These are phyloP conservation scores for Nannizziopsis barbatae DNA, from an alignment of 2,329 filamentous ascomycete genomes.

Conservation along the genomic window DNA sequence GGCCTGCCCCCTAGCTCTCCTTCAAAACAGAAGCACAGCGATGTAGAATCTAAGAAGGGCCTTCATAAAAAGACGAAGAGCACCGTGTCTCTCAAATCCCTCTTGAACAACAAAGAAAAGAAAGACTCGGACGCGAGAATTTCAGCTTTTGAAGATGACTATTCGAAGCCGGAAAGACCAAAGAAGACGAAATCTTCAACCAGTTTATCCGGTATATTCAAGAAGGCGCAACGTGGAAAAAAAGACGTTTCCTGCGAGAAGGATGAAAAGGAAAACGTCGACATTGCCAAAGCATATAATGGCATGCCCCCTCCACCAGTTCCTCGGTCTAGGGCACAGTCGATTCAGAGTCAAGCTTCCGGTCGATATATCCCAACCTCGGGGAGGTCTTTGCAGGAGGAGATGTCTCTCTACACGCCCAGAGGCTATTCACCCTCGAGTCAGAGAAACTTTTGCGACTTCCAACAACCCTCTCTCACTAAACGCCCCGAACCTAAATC, in stretches of 20 bases:
- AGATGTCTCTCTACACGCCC: slow-evolving; percentile 49
- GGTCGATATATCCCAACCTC: slow-evolving; percentile 38
- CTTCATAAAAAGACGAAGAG: slow-evolving; percentile 46
- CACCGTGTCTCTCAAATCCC: slow-evolving; percentile 42
- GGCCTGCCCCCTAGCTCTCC: slow-evolving; percentile 22
- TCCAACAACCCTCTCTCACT: slow-evolving; percentile 38
- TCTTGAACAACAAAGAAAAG: slow-evolving; percentile 38
- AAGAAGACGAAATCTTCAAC: slow-evolving; percentile 74
- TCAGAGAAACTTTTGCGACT: slow-evolving; percentile 50
- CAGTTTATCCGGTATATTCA: slow-evolving; percentile 66
- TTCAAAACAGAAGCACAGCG: slow-evolving; percentile 29
- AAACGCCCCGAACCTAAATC: slow-evolving; percentile 32
- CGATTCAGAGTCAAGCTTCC: slow-evolving; percentile 21
- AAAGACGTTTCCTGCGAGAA: slow-evolving; percentile 37
- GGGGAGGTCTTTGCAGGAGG: slow-evolving; percentile 39
- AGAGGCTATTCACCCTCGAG: slow-evolving; percentile 50
- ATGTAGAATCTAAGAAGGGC: slow-evolving; percentile 26
- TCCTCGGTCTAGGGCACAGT: neutral
- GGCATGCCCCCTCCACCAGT: slow-evolving; percentile 5
- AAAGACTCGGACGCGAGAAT: slow-evolving; percentile 31
- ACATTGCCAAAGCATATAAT: slow-evolving; percentile 38
- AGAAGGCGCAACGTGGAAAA: slow-evolving; percentile 59
- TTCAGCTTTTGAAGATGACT: slow-evolving; percentile 22
- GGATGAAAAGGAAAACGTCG: slow-evolving; percentile 69
- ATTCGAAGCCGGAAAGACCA: slow-evolving; percentile 33